phyloP scores from a whole-genome alignment of 2,329 filamentous ascomycete species.

The Colletotrichum neosansevieriae region DNA sequence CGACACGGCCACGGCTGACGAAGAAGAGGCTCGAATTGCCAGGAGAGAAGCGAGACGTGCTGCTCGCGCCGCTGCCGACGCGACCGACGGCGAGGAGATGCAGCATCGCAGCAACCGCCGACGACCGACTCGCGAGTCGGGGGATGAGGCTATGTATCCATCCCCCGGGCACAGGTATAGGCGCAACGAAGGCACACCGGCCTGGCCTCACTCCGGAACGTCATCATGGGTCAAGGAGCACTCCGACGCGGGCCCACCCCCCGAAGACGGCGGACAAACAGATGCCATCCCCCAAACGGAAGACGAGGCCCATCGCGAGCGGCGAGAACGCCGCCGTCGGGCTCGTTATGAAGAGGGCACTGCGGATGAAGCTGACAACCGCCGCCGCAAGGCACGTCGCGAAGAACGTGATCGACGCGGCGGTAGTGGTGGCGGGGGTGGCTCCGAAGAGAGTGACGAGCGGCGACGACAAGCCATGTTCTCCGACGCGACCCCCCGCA shows the following conservation, averaged over 20 bases:
- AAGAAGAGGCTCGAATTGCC: constrained; percentile 66
- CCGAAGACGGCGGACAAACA: constrained; percentile 52
- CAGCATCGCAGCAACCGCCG: constrained; percentile 55
- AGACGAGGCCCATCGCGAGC: constrained; percentile 63
- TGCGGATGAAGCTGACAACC: constrained; percentile 58
- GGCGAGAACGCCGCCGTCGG: constrained; percentile 59
- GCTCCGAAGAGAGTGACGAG: constrained; percentile 60
- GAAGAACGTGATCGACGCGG: constrained; percentile 54
- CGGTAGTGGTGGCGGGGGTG: constrained; percentile 44
- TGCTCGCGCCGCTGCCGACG: constrained; percentile 47
- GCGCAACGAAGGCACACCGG: constrained; percentile 48
- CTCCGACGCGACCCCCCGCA: constrained; percentile 60
- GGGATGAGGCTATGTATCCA: constrained; percentile 58
- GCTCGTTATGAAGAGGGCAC: constrained; percentile 57
- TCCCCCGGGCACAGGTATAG: constrained; percentile 50
- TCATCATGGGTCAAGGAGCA: constrained; percentile 76
- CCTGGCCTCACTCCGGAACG: constrained; percentile 73
- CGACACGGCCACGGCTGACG: constrained; percentile 57
- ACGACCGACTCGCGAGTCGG: constrained; percentile 54
- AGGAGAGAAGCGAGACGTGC: constrained; percentile 66
- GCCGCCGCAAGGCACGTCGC: constrained; percentile 57
- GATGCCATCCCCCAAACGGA: constrained; percentile 54
- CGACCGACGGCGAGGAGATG: constrained; percentile 53
- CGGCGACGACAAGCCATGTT: constrained; percentile 57
- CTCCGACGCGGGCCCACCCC: constrained; percentile 71